These are phyloP conservation scores for Pseudozyma flocculosa DNA, from an alignment of 1,284 basidiomycete species.

Conservation along the genomic window DNA sequence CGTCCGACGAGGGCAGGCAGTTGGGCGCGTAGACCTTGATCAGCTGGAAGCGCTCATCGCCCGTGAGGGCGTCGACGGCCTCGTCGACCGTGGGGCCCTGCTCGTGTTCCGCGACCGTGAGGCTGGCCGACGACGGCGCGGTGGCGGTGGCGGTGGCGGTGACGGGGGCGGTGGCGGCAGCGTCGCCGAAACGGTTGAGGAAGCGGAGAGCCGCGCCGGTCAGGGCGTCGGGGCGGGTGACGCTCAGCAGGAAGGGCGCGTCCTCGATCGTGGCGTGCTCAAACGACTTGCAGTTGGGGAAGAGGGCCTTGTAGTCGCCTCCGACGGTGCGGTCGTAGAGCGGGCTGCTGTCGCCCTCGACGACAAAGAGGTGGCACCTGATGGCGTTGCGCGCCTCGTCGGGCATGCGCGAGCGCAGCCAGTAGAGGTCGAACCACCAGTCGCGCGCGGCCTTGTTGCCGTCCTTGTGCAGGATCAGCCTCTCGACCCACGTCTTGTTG, in stretches of 20 bases:
- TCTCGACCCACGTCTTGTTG: conserved; percentile 9
- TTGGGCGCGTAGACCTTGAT: conserved; percentile 12
- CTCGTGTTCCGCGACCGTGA: neutral
- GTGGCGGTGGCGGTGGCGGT: too few species aligned
- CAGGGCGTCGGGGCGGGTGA: conserved; percentile 6
- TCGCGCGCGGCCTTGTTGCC: conserved; percentile 6
- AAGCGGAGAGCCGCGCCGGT: conserved; percentile 2
- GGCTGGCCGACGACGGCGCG: too few species aligned
- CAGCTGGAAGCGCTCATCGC: conserved; percentile 14
- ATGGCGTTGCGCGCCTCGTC: neutral
- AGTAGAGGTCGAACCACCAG: conserved; percentile 27
- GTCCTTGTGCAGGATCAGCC: conserved; percentile 3
- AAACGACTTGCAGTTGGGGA: too few species aligned
- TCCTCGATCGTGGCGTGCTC: too few species aligned
- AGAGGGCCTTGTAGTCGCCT: conserved; percentile 2
- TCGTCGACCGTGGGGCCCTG: neutral
- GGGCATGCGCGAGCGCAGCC: conserved; percentile 7
- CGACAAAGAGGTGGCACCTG: conserved; percentile 7
- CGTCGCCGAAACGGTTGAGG: neutral
- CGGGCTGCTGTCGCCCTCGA: conserved; percentile 10
- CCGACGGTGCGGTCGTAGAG: conserved; percentile 16
- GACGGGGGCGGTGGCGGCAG: too few species aligned
- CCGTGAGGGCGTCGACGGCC: neutral
- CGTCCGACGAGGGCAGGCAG: conserved; percentile 3
- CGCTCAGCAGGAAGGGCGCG: conserved; percentile 8